Evolutionary conservation across 768 basidiomycete genomes (phyloP), one percentile per base, ranked within the genome.

Genomic region (Calvatia gigantea): DNA sequence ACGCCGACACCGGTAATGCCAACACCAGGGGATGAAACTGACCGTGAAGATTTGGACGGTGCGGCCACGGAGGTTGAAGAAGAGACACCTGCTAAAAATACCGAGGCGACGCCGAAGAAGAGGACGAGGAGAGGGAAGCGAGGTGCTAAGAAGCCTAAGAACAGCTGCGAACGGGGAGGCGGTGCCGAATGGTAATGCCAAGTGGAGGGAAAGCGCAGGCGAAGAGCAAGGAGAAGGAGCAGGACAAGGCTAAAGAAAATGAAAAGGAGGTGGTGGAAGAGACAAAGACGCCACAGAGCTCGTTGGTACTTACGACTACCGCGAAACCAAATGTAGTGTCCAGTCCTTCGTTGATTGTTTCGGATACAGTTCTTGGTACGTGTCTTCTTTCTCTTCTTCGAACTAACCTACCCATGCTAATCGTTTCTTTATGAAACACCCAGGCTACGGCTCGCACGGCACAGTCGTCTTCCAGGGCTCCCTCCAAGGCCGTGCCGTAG

Each of bases 401-500:
- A 57, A 12, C 11, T 39, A 27, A n/a, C n/a, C n/a, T n/a, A n/a
- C n/a, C 29, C 38, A 29, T 54, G 48, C 21, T 23, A 29, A 28
- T 9, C 55, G 45, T 54, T 65, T 32, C 58, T 57, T 3, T 25
- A 17, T 6, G 14, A n/a, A 50, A 33, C 2, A 21, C 3, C 60
- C 17, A 97, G 95, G 95, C 3, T 93, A 89, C 62, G 95, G 95
- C 2, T 98, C 94, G 0, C 94, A 98, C 65, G 97, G 97, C 5
- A 99, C 97, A 0, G 90, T 98, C 38, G 97, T 99, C 2, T 94
- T 84, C 72, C 82, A 89, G 65, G 97, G 96, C 2, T 89, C 94
- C 6, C 82, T 98, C n/a, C 96, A 98, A 73, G 94, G 93, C 0
- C 87, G 97, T 50, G 89, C 96, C 0, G 97, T 99, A 0, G 97